Evolutionary conservation across 1,139 yeast species (phyloP).

Genomic region (Blastobotrys persicus): DNA sequence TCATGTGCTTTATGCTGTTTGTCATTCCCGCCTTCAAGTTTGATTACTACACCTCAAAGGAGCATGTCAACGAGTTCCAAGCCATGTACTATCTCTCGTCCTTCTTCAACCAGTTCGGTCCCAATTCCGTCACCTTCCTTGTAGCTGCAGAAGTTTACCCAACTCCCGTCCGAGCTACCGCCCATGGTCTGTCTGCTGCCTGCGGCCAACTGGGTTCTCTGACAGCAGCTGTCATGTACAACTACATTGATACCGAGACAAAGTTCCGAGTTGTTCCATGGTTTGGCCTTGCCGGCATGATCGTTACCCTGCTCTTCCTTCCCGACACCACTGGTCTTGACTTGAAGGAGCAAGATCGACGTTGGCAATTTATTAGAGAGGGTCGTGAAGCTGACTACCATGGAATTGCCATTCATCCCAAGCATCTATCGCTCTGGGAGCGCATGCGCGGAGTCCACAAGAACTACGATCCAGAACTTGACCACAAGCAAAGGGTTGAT

Average conservation of each 20-base stretch:
- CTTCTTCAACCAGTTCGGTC: constrained; percentile 73
- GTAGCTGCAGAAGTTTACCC: constrained; percentile 98
- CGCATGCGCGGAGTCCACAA: constrained; percentile 37
- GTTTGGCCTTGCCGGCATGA: constrained; percentile 41
- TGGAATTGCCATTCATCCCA: constrained; percentile 40
- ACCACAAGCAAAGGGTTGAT: constrained; percentile 39
- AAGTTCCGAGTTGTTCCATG: constrained; percentile 41
- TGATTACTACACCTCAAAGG: constrained; percentile 44
- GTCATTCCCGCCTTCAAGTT: constrained; percentile 64
- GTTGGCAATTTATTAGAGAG: constrained; percentile 36
- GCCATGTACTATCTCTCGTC: constrained; percentile 61
- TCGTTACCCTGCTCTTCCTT: constrained; percentile 35
- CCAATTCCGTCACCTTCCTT: constrained; percentile 93
- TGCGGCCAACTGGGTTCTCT: constrained; percentile 96
- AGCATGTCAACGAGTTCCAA: constrained; percentile 53
- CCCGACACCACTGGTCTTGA: constrained; percentile 42
- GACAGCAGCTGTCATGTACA: constrained; percentile 72
- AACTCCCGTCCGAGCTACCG: constrained; percentile 95
- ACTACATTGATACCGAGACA: constrained; percentile 36
- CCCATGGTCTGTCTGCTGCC: constrained; percentile 98
- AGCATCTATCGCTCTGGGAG: constrained; percentile 39
- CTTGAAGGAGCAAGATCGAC: constrained; percentile 39
- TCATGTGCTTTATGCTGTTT: constrained; percentile 56
- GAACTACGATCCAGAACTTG: constrained; percentile 39
- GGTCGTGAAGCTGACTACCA: constrained; percentile 40